phyloP scores from a whole-genome alignment of 306 rosid genomes.

The Lotus japonicus region DNA sequence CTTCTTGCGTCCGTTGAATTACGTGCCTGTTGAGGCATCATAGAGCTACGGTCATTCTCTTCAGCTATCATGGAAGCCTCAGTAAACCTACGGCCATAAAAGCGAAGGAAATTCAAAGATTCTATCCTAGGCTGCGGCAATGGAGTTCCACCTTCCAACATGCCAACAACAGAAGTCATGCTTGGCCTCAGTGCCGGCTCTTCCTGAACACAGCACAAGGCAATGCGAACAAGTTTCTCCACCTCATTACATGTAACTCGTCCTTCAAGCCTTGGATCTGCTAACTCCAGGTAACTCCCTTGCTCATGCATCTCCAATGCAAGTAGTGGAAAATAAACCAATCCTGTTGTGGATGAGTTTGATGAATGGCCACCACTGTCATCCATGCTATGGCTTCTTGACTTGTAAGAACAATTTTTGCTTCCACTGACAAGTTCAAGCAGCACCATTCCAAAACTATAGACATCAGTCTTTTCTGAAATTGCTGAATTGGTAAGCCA shows the following conservation, averaged over 20 bases:
- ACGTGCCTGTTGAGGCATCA: slow-evolving; percentile 21
- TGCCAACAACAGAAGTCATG: slow-evolving; percentile 67
- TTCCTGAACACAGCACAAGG: slow-evolving; percentile 87
- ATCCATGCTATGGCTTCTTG: slow-evolving; percentile 59
- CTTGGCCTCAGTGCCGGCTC: slow-evolving; percentile 76
- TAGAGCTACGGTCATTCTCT: slow-evolving; percentile 26
- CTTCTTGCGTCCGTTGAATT: slow-evolving; percentile 25
- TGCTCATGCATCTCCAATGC: slow-evolving; percentile 92
- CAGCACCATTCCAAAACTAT: slow-evolving; percentile 88
- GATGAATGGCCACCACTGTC: slow-evolving; percentile 47
- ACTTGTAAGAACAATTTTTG: slow-evolving; percentile 52
- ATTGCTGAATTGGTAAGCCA: slow-evolving; percentile 91
- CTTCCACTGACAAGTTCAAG: slow-evolving; percentile 83
- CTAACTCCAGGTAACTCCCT: slow-evolving; percentile 65
- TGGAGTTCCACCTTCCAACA: slow-evolving; percentile 78
- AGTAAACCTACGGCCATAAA: slow-evolving; percentile 66
- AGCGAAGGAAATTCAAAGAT: slow-evolving; percentile 69
- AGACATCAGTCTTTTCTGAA: slow-evolving; percentile 83
- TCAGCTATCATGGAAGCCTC: slow-evolving; percentile 70
- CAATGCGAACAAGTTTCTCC: slow-evolving; percentile 63
- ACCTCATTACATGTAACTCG: slow-evolving; percentile 59
- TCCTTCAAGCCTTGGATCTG: slow-evolving; percentile 64
- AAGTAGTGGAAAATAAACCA: slow-evolving; percentile 67
- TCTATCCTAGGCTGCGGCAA: slow-evolving; percentile 60
- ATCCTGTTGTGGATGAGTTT: slow-evolving; percentile 41